Evolutionary conservation across 192 early-diverging fungal species (phyloP), one percentile per base, ranked within the genome.

Genomic region (Backusella tarrabulga): DNA sequence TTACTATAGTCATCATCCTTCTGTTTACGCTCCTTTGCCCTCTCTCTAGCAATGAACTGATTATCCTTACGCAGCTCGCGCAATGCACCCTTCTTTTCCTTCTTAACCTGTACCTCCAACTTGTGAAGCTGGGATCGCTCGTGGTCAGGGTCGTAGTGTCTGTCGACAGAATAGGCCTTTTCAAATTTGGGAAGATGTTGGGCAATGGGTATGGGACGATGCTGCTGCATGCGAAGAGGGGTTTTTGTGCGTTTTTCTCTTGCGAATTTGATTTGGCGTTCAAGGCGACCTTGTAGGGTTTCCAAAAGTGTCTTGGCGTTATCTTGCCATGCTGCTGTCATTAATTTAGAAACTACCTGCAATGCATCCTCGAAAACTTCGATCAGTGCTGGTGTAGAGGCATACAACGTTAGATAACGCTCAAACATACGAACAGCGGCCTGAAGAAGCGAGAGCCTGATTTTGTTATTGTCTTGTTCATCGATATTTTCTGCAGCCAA

Each of bases 31-130:
- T 89, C 87, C 72, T 81, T 81, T 29, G 96, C 75, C 67, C 91
- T 85, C 83, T 94, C 90, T 21, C 89, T 83, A 17, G 94, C 92
- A 38, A 99, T 81, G 73, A 98, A 99, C 83, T 90, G 88, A 38
- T 92, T 91, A 81, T 99, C 98, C 81, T 97, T 95, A 38, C 97
- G 93, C 76, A 99, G 83, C 84, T 99, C 98, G 29, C 98, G 91
- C 56, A 96, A 89, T 26, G 97, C 97, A 17, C 97, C 96, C 81
- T 98, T 95, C 82, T 90, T 89, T 81, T 99, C 98, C 85, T 94
- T 93, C 85, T 95, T 97, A 83, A 94, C 88, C 84, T 96, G 92
- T 9, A 88, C 80, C 36, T 93, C 83, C 68, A 97, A 83, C 83
- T 98, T 98, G 69, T 90, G 84, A 34, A 83, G 76, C 82, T 95